Conservation (phyloP, 352 stramenopile species). For the Peronospora belbahrii region DNA sequence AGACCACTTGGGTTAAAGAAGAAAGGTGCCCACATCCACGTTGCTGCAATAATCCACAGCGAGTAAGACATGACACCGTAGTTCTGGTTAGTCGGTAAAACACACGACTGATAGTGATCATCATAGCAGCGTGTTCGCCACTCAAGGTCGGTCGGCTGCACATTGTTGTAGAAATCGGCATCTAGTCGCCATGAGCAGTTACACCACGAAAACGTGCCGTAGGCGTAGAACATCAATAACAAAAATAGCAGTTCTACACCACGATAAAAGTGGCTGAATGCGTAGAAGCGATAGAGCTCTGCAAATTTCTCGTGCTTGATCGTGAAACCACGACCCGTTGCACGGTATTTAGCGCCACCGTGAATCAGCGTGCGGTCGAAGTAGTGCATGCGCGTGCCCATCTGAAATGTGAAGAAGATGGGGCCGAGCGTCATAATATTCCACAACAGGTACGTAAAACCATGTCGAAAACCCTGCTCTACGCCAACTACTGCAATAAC, state of each 20-base stretch:
- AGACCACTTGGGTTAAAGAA: slow-evolving; percentile 96
- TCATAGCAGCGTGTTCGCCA: slow-evolving; percentile 75
- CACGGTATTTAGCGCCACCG: slow-evolving; percentile 95
- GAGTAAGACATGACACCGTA: slow-evolving; percentile 97
- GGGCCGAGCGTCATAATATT: slow-evolving; percentile 95
- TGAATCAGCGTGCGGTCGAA: slow-evolving; percentile 97
- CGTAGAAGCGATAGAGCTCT: slow-evolving; percentile 96
- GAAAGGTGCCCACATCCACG: slow-evolving; percentile 83
- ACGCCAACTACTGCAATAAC: slow-evolving; percentile 96
- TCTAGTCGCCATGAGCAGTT: slow-evolving; percentile 81
- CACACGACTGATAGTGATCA: slow-evolving; percentile 83
- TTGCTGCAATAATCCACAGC: slow-evolving; percentile 90
- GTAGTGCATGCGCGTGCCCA: slow-evolving; percentile 98
- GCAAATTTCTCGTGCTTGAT: slow-evolving; percentile 98
- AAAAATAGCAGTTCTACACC: slow-evolving; percentile 91
- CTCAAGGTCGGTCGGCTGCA: slow-evolving; percentile 63
- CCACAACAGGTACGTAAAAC: slow-evolving; percentile 89
- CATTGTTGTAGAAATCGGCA: slow-evolving; percentile 60
- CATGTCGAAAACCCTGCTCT: slow-evolving; percentile 92
- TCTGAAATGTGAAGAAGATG: slow-evolving; percentile 99
- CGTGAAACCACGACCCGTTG: slow-evolving; percentile 97
- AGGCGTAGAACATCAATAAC: slow-evolving; percentile 74
- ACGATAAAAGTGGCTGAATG: slow-evolving; percentile 96
- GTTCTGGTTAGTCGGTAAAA: slow-evolving; percentile 93
- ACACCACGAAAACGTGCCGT: slow-evolving; percentile 92